phyloP scores from a whole-genome alignment of 2,329 filamentous ascomycete genomes.

The Scorias spongiosa region DNA sequence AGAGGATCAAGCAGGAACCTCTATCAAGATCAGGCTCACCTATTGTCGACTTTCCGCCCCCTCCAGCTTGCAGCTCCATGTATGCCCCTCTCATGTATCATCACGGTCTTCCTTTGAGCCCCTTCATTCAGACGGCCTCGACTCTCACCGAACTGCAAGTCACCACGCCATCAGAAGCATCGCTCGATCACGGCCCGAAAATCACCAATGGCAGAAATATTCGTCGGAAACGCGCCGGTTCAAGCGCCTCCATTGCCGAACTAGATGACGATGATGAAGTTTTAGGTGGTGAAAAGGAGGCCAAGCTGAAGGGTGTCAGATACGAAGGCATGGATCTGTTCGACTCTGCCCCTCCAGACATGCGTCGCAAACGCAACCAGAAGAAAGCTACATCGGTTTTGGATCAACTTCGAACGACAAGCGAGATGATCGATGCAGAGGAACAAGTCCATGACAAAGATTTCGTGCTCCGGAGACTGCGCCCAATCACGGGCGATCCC shows the following conservation, averaged over 20 bases:
- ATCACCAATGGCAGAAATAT: not conserved
- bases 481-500: slow-evolving; percentile 30
- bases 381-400: slow-evolving; percentile 61
- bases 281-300: slow-evolving; percentile 17
- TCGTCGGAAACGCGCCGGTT: not conserved
- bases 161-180: not conserved
- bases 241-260: not conserved
- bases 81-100: not conserved
- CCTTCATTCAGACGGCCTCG: not conserved
- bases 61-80: not conserved
- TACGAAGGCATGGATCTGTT: slow-evolving; percentile 73
- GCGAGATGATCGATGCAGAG: slow-evolving; percentile 45
- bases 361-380: slow-evolving; percentile 62
- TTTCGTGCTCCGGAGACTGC: slow-evolving; percentile 26
- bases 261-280: slow-evolving; percentile 18
- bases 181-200: not conserved
- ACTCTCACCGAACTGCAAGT: not conserved
- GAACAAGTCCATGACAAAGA: slow-evolving; percentile 46
- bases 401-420: slow-evolving; percentile 48
- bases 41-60: not conserved
- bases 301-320: slow-evolving; percentile 53
- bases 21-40: slow-evolving; percentile 16
- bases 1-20: slow-evolving; percentile 10
- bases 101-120: not conserved
- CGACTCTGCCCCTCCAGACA: slow-evolving; percentile 59